Evolutionary conservation across 106 monocot species (phyloP), one percentile per base, ranked within the genome.

Genomic region (Apostasia shenzhenica): DNA sequence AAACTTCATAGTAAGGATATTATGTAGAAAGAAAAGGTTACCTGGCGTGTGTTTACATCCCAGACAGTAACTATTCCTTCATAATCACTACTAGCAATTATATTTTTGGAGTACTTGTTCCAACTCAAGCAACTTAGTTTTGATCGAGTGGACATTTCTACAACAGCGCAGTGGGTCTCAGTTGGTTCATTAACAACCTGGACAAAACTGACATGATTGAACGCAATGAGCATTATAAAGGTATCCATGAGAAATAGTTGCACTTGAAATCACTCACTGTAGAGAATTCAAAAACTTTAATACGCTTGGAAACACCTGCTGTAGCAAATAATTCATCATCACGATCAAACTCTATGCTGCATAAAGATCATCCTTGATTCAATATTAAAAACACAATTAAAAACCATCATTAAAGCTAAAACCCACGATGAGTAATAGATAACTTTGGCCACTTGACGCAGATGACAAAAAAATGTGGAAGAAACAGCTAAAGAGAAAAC

Each of bases 111-210:
- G 73, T 92, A 91, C 55, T 95, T 95, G 66, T 95, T 95, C 95
- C 95, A 95, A 73, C 95, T 95, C 66, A 95, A 86, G 82, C 95
- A 95, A 81, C 95, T 95, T 70, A 95, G 86, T 79, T 95, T 95
- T 57, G 92, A 88, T 48, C 95, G 70, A 5, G 95, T 95, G 7
- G 95, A 73, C 95, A 95, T 92, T 72, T 95, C 95, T 55, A 95
- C 88, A 72, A 95, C 80, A 41, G 95, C 86, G 67, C 95, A 95
- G 66, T 92, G 91, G 40, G 84, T 80, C 74, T 92, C 95, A 50
- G 86, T 77, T 79, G 86, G 86, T 77, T 89, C 95, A 73, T 92
- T 95, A 68, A 92, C 95, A 74, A 95, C 82, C 95, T 95, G 75
- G 64, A 77, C 56, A 42, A 14, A 61, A 75, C 50, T 56, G 14